Evolutionary conservation across 1,284 basidiomycete genomes (phyloP), one percentile per base, ranked within the genome.

Genomic region (Cutaneotrichosporon cutaneum): DNA sequence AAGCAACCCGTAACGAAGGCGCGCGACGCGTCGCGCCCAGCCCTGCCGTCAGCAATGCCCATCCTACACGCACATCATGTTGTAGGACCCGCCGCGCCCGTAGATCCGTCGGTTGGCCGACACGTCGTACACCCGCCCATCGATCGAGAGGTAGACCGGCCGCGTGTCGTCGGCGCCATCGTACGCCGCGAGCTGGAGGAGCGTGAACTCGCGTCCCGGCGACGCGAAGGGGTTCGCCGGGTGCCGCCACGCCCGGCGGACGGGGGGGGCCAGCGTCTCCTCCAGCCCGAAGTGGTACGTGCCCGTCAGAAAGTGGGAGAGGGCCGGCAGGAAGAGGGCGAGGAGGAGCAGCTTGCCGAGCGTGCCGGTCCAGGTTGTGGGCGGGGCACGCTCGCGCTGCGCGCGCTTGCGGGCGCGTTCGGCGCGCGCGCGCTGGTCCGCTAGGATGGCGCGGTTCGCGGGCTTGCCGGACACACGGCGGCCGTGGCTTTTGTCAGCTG

Each of bases 1-100:
- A 97, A 96, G 77, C 94, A 97, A 5, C 93, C 93, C 0, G 94
- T 97, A 27, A 86, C 90, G 79, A 91, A 97, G 0, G 93, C 89
- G 68, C 94, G 82, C 32, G 90, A 90, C 14, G 91, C 92, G 76
- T 97, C 94, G 59, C 84, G 80, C 9, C 94, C 94, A 58, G 90
- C 87, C 82, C 92, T 66, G 58, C 13, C 11, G 47, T 56, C 24
- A 54, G 58, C 32, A n/a, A 8, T 8, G 2, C 24, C 50, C 8
- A 24, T 51, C 22, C 24, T 11, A n/a, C 10, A 33, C 61, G 36
- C 51, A 62, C 56, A 62, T 93, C 61, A 64, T 62, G 60, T 80
- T 72, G 71, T 83, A 84, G 35, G 75, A 71, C 32, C 64, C 71
- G 10, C 80, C 80, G 27, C 72, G 70, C 1, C 78, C 79, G 64